These are phyloP conservation scores for Saccharomyces hybrid DNA, from an alignment of 1,139 yeast genomes.

Conservation along the genomic window DNA sequence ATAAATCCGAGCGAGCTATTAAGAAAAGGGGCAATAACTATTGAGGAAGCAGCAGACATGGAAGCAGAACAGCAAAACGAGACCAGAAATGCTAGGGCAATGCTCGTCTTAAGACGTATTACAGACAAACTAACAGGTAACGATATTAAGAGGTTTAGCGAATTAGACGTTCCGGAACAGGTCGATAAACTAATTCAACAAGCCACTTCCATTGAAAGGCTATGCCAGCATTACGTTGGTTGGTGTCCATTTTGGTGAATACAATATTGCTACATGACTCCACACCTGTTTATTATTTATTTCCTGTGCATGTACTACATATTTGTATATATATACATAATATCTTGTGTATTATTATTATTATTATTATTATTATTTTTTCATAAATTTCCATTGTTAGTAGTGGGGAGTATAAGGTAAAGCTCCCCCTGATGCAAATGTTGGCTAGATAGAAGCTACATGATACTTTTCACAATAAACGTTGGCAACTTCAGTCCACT, in stretches of 20 bases:
- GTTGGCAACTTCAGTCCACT: constrained; percentile 18
- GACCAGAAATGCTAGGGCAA: constrained; percentile 83
- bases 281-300: neutral
- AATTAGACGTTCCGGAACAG: constrained; percentile 77
- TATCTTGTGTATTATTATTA: neutral
- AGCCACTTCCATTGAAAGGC: constrained; percentile 91
- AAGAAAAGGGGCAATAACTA: constrained; percentile 68
- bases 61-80: constrained; percentile 74
- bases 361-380: neutral
- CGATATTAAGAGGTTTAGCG: constrained; percentile 68
- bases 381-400: neutral
- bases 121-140: constrained; percentile 91
- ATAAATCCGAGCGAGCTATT: constrained; percentile 59
- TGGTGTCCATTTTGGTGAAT: constrained; percentile 96
- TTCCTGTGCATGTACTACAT: neutral
- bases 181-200: constrained; percentile 92
- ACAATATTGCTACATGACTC: neutral
- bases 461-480: constrained; percentile 16
- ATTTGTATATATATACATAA: neutral
- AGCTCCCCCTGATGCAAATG: neutral
- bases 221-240: constrained; percentile 95
- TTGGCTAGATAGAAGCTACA: constrained; percentile 5
- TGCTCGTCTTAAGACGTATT: constrained; percentile 79
- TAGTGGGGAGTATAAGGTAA: neutral
- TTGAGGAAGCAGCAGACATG: constrained; percentile 62